Conservation (phyloP, 805 yeast genomes). For the Candida chilensis region DNA sequence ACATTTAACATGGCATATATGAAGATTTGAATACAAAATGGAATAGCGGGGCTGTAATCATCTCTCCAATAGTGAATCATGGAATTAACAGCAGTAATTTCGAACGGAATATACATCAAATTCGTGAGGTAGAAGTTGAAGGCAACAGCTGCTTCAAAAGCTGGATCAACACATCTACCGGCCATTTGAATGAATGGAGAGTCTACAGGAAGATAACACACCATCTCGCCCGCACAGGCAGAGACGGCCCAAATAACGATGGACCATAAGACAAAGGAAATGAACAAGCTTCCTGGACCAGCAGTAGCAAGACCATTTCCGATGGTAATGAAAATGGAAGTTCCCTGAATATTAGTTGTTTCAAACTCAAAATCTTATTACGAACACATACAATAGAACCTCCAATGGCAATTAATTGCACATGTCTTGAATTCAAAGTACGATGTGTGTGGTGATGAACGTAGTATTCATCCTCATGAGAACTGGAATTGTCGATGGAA, state of each 20-base stretch:
- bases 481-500: too few species aligned
- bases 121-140: conserved; percentile 61
- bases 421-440: conserved; percentile 11
- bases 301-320: conserved; percentile 56
- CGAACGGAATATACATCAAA: conserved; percentile 75
- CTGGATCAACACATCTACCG: conserved; percentile 46
- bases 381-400: too few species aligned
- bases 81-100: conserved; percentile 61
- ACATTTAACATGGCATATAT: conserved; percentile 32
- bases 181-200: conserved; percentile 74
- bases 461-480: too few species aligned
- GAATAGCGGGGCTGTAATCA: conserved; percentile 38
- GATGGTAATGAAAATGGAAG: conserved; percentile 69
- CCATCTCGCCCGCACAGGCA: conserved; percentile 69
- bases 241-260: conserved; percentile 61
- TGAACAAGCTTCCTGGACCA: conserved; percentile 59
- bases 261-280: conserved; percentile 63
- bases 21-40: conserved; percentile 31
- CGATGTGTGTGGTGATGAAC: too few species aligned
- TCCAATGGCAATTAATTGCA: conserved; percentile 16
- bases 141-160: conserved; percentile 49
- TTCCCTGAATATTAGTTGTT: too few species aligned
- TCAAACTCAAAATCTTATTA: too few species aligned
- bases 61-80: conserved; percentile 45
- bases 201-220: conserved; percentile 63